phyloP scores from a whole-genome alignment of 495 filamentous ascomycete genomes.

The Hypomontagnella submonticulosa region DNA sequence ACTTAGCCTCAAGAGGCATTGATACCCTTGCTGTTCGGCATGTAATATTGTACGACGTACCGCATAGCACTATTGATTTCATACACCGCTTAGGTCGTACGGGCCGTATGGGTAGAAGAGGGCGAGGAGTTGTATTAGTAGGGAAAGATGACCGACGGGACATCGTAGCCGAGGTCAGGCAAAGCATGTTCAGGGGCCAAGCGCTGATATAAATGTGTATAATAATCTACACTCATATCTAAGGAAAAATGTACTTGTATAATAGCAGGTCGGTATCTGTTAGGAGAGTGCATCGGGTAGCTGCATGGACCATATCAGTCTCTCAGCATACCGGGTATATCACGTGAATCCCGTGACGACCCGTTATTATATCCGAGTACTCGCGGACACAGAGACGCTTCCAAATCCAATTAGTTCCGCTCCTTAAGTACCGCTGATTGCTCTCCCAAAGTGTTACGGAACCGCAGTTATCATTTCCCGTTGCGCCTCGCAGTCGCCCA shows the following conservation, averaged over 20 bases:
- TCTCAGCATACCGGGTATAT: too few species aligned
- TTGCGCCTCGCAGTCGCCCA: too few species aligned
- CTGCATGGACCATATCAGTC: too few species aligned
- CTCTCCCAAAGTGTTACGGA: too few species aligned
- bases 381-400: too few species aligned
- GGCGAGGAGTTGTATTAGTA: constrained; percentile 87
- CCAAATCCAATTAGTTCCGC: too few species aligned
- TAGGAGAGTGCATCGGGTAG: too few species aligned
- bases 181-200: constrained; percentile 92
- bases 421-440: too few species aligned
- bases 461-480: too few species aligned
- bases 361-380: too few species aligned
- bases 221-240: constrained; percentile 19
- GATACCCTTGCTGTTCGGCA: constrained; percentile 93
- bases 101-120: constrained; percentile 91
- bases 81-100: constrained; percentile 93
- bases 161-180: constrained; percentile 89
- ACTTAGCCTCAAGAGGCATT: constrained; percentile 90
- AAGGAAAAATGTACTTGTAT: neutral
- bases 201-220: constrained; percentile 73
- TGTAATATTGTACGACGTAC: constrained; percentile 93
- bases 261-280: neutral
- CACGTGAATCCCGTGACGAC: too few species aligned
- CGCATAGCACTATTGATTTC: constrained; percentile 95
- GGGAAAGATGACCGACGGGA: constrained; percentile 90